Conservation (phyloP, 2,329 filamentous ascomycete genomes). For the Ceratocystis diversiconidia region DNA sequence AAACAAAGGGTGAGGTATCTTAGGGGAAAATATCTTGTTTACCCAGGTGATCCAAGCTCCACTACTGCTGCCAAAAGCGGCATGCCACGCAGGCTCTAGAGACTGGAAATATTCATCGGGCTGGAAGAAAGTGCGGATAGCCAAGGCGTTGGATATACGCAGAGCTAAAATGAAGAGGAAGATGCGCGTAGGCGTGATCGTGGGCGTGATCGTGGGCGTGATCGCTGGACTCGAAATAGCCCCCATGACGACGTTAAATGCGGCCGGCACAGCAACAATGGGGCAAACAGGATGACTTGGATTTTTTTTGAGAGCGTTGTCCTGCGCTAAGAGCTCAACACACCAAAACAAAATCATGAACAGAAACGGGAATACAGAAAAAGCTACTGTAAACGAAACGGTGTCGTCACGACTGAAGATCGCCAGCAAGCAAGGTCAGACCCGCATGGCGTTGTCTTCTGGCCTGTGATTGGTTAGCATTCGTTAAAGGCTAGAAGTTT, state of each 20-base stretch:
- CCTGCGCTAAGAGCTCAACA: neutral
- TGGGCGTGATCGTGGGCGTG: too few species aligned
- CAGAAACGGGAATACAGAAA: slow-evolving; percentile 8
- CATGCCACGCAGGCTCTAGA: slow-evolving; percentile 82
- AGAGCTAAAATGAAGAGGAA: slow-evolving; percentile 43
- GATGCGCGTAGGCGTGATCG: slow-evolving; percentile 12
- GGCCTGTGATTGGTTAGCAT: neutral
- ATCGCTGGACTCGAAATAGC: neutral
- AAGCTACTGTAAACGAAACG: slow-evolving; percentile 3
- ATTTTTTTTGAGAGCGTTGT: neutral
- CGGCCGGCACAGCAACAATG: neutral
- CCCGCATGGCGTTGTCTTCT: neutral
- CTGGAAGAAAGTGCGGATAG: slow-evolving; percentile 82
- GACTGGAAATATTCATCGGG: slow-evolving; percentile 97
- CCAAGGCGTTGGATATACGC: slow-evolving; percentile 66
- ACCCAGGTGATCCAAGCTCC: slow-evolving; percentile 97
- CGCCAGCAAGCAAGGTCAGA: neutral
- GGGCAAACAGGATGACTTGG: neutral
- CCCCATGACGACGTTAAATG: neutral
- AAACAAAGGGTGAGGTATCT: neutral
- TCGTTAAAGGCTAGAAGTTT: neutral
- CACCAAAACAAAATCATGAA: neutral
- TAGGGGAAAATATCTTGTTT: slow-evolving; percentile 25
- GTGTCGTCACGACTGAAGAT: slow-evolving; percentile 16
- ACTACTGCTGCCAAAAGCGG: slow-evolving; percentile 62